Evolutionary conservation across 352 stramenopile genomes (phyloP), one percentile per base, ranked within the genome.

Genomic region (Globisporangium uncinulatum): DNA sequence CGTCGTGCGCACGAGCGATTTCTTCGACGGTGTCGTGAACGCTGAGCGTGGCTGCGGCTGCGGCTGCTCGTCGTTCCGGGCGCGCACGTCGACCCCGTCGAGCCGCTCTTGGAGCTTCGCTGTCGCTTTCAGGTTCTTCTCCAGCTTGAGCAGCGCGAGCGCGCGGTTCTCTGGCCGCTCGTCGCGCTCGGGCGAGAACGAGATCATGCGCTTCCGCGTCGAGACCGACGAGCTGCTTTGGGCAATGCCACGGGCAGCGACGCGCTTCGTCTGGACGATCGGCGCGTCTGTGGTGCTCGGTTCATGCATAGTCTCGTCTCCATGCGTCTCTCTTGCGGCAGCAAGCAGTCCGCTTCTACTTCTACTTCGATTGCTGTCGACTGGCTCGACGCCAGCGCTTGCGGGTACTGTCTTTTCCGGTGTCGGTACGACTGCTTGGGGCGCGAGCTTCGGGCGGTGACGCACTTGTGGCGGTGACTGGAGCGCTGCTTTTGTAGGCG

Each of bases 121-220:
- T 19, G 73, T 87, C 3, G 73, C 76, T 59, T 87, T 87, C 29
- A 90, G 56, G 54, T 90, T 90, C 50, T 81, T 84, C 57, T 87
- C 66, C n/a, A 82, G 56, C 57, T 86, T 83, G 48, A 72, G 74
- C 13, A 79, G 64, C 48, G 74, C 77, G 29, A 83, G 57, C 6
- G 62, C 77, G 62, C 66, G 53, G 54, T 87, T 86, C 63, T 83
- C 74, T 0, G 69, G 67, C 0, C 71, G 76, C 29, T 82, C 74
- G 8, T 68, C 66, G n/a, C 77, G 75, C 54, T 87, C 77, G 2
- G 80, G 79, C 0, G 80, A 90, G 61, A 88, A 90, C 6, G 80
- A 90, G 44, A 90, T 90, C 80, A 90, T 90, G 48, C 80, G 80
- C 59, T 90, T 90, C 48, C 80, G 70, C 24, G 71, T 80, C 4